phyloP scores from a whole-genome alignment of 345 rosid genomes.

The Eucalyptus albens region DNA sequence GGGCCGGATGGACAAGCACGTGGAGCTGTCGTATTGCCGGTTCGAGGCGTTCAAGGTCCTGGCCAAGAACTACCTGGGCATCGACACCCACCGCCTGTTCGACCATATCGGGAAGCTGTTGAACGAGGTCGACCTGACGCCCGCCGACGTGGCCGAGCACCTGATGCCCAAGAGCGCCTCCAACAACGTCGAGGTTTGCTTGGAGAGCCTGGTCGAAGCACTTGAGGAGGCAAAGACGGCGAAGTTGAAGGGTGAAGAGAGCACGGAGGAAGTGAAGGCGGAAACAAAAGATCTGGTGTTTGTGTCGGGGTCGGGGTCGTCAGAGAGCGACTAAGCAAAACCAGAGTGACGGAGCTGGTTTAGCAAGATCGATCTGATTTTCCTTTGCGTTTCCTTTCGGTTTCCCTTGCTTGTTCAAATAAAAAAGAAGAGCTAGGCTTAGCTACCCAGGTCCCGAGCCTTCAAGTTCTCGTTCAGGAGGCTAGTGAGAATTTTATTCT shows the following conservation, averaged over 20 bases:
- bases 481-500: neutral
- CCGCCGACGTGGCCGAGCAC: conserved; percentile 12
- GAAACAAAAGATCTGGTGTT: neutral
- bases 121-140: neutral
- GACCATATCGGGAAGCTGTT: neutral
- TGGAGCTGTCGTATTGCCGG: conserved; percentile 2
- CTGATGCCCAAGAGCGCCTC: conserved; percentile 2
- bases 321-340: neutral
- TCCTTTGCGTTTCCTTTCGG: neutral
- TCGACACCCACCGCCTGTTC: neutral
- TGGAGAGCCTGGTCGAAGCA: neutral
- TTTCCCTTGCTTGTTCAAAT: neutral
- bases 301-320: neutral
- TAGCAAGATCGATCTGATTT: neutral
- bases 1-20: conserved; percentile 17
- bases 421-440: neutral
- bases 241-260: neutral
- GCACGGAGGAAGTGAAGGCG: neutral
- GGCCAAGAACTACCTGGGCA: neutral
- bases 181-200: neutral
- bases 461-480: neutral
- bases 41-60: neutral
- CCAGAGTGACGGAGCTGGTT: neutral
- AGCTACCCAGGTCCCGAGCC: neutral
- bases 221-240: neutral